Evolutionary conservation across 2,329 filamentous ascomycete genomes (phyloP), one percentile per base, ranked within the genome.

Genomic region (Pestalotiopsis fici): DNA sequence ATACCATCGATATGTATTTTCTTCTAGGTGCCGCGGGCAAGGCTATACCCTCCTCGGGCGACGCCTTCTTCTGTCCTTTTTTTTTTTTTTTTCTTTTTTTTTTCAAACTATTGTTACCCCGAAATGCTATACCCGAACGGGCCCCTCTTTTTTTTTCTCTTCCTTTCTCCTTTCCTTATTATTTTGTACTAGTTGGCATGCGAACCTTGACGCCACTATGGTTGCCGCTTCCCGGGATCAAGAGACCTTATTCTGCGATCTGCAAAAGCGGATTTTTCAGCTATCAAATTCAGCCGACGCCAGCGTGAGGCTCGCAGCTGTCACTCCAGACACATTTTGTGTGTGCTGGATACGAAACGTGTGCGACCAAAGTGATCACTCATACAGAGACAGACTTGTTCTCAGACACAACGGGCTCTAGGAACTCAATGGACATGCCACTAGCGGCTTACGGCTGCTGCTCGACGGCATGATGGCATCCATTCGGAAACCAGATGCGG

Each of bases 141-240:
- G n/a, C 55, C 55, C 55, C 23, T 23, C 23, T 57, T 31, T 57
- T 28, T 12, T 13, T 23, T 21, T n/a, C 5, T 11, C 25, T 18
- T 27, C n/a, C 50, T 23, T 11, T 13, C 50, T 31, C 21, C n/a
- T n/a, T n/a, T n/a, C n/a, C n/a, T n/a, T n/a, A n/a, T n/a, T n/a
- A 11, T 35, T 11, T 35, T 35, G 7, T 35, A 11, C 31, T 35
- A 35, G 11, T 35, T 6, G 31, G 31, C 11, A 11, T 35, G 11
- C n/a, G 18, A 37, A 60, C 57, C 27, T 60, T 60, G n/a, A 60
- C 57, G 57, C 57, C 57, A 60, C 57, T 60, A 21, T 60, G 25
- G 9, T 37, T 60, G 57, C 31, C 57, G 31, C 57, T 39, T n/a
- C 28, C 43, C 43, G 43, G 43, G 43, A 50, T 50, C 18, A 50